These are phyloP conservation scores for Miscanthus lutarioriparius DNA, from an alignment of 176 grass and related monocot species.

Conservation along the genomic window DNA sequence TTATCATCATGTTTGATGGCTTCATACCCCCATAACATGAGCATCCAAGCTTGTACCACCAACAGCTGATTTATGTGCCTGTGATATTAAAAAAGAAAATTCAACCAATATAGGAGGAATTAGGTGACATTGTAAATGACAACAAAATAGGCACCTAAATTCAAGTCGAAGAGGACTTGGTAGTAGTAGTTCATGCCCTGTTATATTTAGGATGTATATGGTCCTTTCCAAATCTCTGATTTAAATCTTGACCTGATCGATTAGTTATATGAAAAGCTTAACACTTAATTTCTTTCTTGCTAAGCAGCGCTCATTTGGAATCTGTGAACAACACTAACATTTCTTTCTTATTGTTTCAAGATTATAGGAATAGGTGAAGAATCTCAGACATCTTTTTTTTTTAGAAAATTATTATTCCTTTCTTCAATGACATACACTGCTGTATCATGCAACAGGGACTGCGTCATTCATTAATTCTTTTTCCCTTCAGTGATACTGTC, in stretches of 20 bases:
- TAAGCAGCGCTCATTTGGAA: too few relatives aligned
- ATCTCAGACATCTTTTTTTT: background rate
- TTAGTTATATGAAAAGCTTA: background rate
- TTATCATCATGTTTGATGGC: slow-evolving; percentile 12
- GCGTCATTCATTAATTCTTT: background rate
- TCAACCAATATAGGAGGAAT: background rate
- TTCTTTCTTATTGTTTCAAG: background rate
- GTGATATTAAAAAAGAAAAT: background rate
- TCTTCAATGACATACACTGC: background rate
- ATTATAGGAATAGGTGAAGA: background rate
- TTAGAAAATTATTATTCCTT: background rate
- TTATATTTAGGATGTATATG: background rate
- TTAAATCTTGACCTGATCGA: slow-evolving; percentile 5
- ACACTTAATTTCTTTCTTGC: background rate
- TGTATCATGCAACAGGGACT: background rate
- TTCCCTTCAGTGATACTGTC: background rate
- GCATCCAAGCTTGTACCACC: background rate
- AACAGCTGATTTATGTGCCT: slow-evolving; percentile 14
- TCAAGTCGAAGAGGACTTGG: background rate
- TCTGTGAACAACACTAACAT: background rate
- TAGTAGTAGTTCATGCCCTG: background rate
- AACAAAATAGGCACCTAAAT: background rate
- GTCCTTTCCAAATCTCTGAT: background rate
- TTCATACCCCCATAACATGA: background rate
- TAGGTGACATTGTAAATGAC: background rate